phyloP scores from a whole-genome alignment of 2,329 filamentous ascomycete genomes.

The Pseudomassariella vexata region DNA sequence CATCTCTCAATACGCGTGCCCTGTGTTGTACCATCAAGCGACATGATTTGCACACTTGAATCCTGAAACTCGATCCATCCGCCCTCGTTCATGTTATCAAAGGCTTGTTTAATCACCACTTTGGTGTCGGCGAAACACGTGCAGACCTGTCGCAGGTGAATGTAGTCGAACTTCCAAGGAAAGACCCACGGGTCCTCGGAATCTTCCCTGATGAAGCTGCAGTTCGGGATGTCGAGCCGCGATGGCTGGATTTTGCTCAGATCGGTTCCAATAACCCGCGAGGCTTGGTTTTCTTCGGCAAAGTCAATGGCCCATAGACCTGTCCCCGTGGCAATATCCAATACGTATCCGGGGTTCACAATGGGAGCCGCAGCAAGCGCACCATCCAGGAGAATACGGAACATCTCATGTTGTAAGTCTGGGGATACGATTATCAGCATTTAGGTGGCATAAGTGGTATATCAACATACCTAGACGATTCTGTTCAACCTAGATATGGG shows the following conservation, averaged over 20 bases:
- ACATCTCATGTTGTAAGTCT: neutral
- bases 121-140: neutral
- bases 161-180: neutral
- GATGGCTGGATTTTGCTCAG: slow-evolving; percentile 7
- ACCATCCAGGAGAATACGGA: neutral
- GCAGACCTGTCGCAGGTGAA: neutral
- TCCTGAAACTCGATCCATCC: slow-evolving; percentile 2
- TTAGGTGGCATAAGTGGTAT: no score
- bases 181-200: slow-evolving; percentile 5
- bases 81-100: neutral
- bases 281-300: neutral
- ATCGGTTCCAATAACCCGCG: slow-evolving; percentile 5
- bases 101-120: slow-evolving; percentile 1
- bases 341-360: neutral
- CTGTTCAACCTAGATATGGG: no score
- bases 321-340: slow-evolving; percentile 1
- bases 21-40: slow-evolving; percentile 1
- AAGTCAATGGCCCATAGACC: slow-evolving; percentile 3
- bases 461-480: no score
- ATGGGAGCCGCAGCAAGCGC: neutral
- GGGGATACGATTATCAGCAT: no score
- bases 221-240: neutral
- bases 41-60: neutral
- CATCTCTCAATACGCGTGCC: slow-evolving; percentile 3
- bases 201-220: slow-evolving; percentile 4